Percentiles rank a stretch among this genome's conserved stretches.
Conservation (phyloP, 164 flowering plant genomes). For the Sextonia rubra region DNA sequence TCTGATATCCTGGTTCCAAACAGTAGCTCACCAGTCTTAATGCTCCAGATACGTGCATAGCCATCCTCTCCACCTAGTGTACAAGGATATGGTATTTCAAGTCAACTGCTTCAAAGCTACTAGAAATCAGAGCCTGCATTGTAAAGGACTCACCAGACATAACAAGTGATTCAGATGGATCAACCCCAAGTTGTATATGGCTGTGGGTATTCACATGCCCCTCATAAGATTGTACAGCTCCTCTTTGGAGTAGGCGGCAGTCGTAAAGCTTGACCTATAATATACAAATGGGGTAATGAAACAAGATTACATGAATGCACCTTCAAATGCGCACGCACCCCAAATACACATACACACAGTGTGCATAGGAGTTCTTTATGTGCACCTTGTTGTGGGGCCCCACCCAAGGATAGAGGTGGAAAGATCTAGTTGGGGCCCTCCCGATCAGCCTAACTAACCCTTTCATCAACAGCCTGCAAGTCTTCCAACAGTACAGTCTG, state of each 20-base stretch:
- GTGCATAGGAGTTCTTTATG: too few relatives aligned
- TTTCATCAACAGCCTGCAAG: too few relatives aligned
- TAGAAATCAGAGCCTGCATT: background rate
- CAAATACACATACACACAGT: too few relatives aligned
- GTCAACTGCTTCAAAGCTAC: conserved; percentile 3
- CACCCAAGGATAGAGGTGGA: too few relatives aligned
- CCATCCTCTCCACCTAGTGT: conserved; percentile 83
- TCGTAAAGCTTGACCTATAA: conserved; percentile 79
- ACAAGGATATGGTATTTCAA: conserved; percentile 7
- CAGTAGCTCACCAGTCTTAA: conserved; percentile 72
- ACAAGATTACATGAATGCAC: background rate
- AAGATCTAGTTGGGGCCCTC: too few relatives aligned
- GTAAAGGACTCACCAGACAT: conserved; percentile 55
- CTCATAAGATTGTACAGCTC: conserved; percentile 70
- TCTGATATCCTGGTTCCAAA: conserved; percentile 43
- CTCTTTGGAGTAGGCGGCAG: conserved; percentile 56
- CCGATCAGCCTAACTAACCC: too few relatives aligned
- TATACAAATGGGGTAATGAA: background rate
- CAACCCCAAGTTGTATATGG: conserved; percentile 69
- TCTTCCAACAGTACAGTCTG: too few relatives aligned
- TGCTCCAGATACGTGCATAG: conserved; percentile 65
- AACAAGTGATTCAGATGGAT: conserved; percentile 69
- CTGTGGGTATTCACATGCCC: conserved; percentile 83
- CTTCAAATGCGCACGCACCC: too few relatives aligned
- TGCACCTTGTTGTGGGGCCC: too few relatives aligned